These are phyloP conservation scores for Thalassiosira pacifica DNA, from an alignment of 352 stramenopile species.

Conservation along the genomic window DNA sequence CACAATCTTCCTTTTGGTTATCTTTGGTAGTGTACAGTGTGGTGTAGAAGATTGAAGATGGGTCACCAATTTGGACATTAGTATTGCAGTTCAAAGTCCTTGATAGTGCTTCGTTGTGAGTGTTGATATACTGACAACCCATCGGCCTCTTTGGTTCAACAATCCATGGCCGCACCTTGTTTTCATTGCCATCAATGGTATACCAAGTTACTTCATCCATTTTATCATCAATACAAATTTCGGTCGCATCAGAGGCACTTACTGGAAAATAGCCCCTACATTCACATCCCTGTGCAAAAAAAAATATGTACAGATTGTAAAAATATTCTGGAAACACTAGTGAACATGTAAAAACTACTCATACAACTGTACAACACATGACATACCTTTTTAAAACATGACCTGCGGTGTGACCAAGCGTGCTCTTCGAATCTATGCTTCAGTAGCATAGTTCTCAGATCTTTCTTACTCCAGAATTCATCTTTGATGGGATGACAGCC, in stretches of 20 bases:
- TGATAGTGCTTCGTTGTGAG: conserved; percentile 22
- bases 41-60: conserved; percentile 33
- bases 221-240: too few relatives aligned
- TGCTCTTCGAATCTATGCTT: conserved; percentile 39
- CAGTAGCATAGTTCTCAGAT: conserved; percentile 28
- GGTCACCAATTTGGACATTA: conserved; percentile 43
- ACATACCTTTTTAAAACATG: conserved; percentile 63
- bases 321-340: too few relatives aligned
- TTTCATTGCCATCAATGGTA: background rate
- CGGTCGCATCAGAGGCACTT: too few relatives aligned
- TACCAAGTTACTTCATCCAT: too few relatives aligned
- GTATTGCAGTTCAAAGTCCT: conserved; percentile 47
- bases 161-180: conserved; percentile 8
- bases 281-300: too few relatives aligned
- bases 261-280: too few relatives aligned
- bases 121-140: conserved; percentile 50
- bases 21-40: conserved; percentile 50
- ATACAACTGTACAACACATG: too few relatives aligned
- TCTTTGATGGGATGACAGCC: conserved; percentile 6
- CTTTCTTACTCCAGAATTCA: conserved; percentile 26
- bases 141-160: conserved; percentile 13
- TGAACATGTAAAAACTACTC: too few relatives aligned
- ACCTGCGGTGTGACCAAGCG: conserved; percentile 13
- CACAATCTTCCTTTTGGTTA: conserved; percentile 51
- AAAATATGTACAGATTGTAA: too few relatives aligned